phyloP scores from a whole-genome alignment of 371 early-diverging fungal species.

The Mortierella sp. region DNA sequence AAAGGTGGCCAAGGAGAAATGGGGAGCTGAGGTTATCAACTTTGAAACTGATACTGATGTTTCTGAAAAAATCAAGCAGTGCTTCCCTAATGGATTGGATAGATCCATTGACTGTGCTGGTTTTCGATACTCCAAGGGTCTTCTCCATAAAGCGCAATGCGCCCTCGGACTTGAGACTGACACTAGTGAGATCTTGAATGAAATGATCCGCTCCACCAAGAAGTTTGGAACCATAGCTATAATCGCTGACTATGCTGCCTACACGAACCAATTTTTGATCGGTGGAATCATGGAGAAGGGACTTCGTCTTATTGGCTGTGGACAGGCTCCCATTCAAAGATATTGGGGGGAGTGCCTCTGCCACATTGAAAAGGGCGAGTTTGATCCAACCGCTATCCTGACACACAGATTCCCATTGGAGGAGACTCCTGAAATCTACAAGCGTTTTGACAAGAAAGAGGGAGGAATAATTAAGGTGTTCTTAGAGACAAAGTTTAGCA shows the following conservation, averaged over 20 bases:
- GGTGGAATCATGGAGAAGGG: conserved; percentile 76
- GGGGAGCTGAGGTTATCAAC: conserved; percentile 65
- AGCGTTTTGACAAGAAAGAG: conserved; percentile 66
- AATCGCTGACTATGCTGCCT: conserved; percentile 66
- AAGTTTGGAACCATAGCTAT: conserved; percentile 66
- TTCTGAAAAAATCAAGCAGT: conserved; percentile 52
- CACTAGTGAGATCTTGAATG: conserved; percentile 67
- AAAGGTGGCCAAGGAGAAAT: conserved; percentile 56
- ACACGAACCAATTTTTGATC: conserved; percentile 67
- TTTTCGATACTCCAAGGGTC: conserved; percentile 66
- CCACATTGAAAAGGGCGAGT: conserved; percentile 55
- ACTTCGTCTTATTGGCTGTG: conserved; percentile 64
- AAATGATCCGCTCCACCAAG: conserved; percentile 59
- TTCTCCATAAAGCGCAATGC: conserved; percentile 63
- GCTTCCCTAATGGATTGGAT: conserved; percentile 65
- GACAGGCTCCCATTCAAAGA: conserved; percentile 69
- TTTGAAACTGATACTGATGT: conserved; percentile 61
- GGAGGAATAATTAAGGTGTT: conserved; percentile 65
- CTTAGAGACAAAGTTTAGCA: conserved; percentile 58
- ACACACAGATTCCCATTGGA: conserved; percentile 68
- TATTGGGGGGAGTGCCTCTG: conserved; percentile 64
- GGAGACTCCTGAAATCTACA: conserved; percentile 62
- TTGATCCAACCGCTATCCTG: conserved; percentile 69
- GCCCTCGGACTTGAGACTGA: conserved; percentile 71
- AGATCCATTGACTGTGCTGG: conserved; percentile 69